Base-by-base conservation (phyloP, 2,329 filamentous ascomycete genomes). In the Cladosporium sp. region DNA sequence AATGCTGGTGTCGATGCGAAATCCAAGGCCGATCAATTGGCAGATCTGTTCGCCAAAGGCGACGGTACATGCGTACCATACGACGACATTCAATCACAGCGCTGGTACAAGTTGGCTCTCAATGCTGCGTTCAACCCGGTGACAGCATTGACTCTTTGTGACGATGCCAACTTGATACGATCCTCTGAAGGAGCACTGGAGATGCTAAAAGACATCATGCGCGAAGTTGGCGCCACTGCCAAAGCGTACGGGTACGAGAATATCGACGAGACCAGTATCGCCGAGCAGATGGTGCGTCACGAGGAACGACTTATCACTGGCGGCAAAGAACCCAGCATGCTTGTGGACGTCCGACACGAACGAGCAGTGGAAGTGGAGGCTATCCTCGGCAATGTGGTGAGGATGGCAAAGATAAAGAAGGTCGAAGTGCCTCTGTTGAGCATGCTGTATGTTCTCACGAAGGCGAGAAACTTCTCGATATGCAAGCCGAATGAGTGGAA, bases 111-210 rank as follows among this genome's bases (percentile, higher is more conserved):
- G 74, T 80, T 88, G 0, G 77, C 87, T 0, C 79, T 86, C 73
- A 89, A 89, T 70, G 86, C 82, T 2, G 80, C 84, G 0, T 87
- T 85, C 82, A 89, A 89, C 70, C 83, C 86, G 0, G 79, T 87
- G 30, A 87, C 85, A 38, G 85, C 86, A 0, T 76, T 88, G 3
- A 84, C 85, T 0, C 79, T 83, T 0, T 80, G 82, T 65, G 83
- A 85, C 65, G 86, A 86, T 32, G 82, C 84, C 1, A 74, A 81
- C 1, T 84, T 86, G 72, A 76, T 88, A 18, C 68, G 70, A 0
- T 79, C 73, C 0, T 85, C 80, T 0, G 75, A 76, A 0, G 74
- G 72, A 24, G 76, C 81, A 4, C 69, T 74, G 32, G 72, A 73
- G n/a, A 73, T 81, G 15, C 73, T 82, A 11, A 74, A 75, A 65